Evolutionary conservation across 805 yeast species (phyloP), one percentile per base, ranked within the genome.

Genomic region (Geotrichum ghanense): DNA sequence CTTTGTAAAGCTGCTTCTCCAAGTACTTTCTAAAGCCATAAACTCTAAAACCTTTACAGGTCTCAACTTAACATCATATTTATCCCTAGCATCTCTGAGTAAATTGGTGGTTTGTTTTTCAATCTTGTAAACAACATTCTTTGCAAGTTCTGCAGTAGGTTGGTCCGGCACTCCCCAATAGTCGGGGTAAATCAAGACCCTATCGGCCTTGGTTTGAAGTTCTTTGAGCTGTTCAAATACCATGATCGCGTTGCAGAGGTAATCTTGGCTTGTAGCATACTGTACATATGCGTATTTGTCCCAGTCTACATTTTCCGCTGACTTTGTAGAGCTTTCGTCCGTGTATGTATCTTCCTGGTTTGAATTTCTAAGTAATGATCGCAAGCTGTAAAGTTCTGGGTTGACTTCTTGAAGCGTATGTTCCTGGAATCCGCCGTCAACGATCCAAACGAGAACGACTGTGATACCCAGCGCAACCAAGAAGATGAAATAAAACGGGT

Each of bases 1-100:
- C 52, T 74, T 74, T 1, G 75, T 71, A 48, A 70, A 71, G 21
- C 74, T 66, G 9, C 62, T 57, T 3, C 60, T 49, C 77, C 75
- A 72, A 25, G 63, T 53, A 3, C 62, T 46, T 9, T 20, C 25
- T 17, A 14, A 25, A 22, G 31, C n/a, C 19, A 17, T 41, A 22
- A 19, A 17, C 20, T 22, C 23, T 9, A 22, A 5, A 22, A 24
- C 26, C 17, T 45, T 46, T 12, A 41, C 37, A 6, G 51, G 26
- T 7, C 16, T 26, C 2, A 47, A 24, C 9, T 26, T 4, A 44
- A 41, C 48, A 31, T 50, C 19, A 49, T 35, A 35, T n/a, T 20
- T 3, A 43, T 42, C 48, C 31, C 43, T 42, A 6, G 34, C 25
- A 31, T 9, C n/a, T 42, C 37, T 10, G 19, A 50, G 45, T 7